Conservation (phyloP, 1,139 yeast genomes). For the Saccharomycopsis hybrid region DNA sequence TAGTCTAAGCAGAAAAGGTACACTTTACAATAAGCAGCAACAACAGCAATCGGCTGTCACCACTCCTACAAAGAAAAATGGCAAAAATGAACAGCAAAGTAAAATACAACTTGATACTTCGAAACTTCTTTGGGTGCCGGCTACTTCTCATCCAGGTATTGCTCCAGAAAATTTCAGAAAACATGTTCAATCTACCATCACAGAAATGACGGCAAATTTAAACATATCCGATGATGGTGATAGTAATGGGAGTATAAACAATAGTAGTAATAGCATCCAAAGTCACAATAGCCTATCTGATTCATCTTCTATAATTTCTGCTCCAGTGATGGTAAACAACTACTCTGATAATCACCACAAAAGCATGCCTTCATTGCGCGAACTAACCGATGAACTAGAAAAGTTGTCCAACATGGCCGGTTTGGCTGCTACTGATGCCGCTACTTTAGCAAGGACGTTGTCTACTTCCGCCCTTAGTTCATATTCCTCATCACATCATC, state of each 20-base stretch:
- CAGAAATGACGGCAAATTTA: slow-evolving; percentile 56
- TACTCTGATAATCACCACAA: slow-evolving; percentile 1
- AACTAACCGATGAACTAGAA: slow-evolving; percentile 61
- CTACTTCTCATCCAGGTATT: slow-evolving; percentile 85
- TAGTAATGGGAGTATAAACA: not conserved
- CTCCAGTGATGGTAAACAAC: not conserved
- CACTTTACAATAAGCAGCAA: not conserved
- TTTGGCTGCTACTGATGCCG: slow-evolving; percentile 66
- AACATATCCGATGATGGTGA: slow-evolving; percentile 25
- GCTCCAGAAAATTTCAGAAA: slow-evolving; percentile 87
- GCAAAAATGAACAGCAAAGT: not conserved
- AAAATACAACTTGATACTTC: slow-evolving; percentile 29
- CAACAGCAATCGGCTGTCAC: too few species aligned
- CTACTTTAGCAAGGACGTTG: slow-evolving; percentile 65
- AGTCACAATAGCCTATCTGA: slow-evolving; percentile 17
- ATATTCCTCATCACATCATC: slow-evolving; percentile 21
- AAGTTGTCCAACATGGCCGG: slow-evolving; percentile 65
- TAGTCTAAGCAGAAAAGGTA: not conserved
- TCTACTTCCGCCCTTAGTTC: slow-evolving; percentile 55
- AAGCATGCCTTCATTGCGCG: slow-evolving; percentile 50
- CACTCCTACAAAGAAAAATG: not conserved
- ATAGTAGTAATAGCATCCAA: slow-evolving; percentile 7
- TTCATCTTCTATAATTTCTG: not conserved
- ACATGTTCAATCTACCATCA: slow-evolving; percentile 74
- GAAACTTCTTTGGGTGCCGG: slow-evolving; percentile 84